These are phyloP conservation scores for Prunus mira DNA, from an alignment of 306 rosid species.

Conservation along the genomic window DNA sequence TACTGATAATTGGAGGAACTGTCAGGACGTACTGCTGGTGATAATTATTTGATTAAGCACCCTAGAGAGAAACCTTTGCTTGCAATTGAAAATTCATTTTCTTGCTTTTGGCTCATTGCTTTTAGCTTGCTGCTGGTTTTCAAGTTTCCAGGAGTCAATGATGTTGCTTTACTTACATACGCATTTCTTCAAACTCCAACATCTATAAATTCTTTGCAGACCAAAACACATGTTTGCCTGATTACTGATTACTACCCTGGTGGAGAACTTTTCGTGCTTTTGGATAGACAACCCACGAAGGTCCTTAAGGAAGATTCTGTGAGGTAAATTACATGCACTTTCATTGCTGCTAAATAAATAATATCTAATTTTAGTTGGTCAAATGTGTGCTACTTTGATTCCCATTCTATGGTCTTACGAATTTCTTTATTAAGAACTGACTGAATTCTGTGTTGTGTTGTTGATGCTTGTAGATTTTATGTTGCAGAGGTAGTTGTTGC, in stretches of 20 bases:
- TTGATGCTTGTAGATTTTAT: slow-evolving; percentile 59
- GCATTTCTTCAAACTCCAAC: neutral
- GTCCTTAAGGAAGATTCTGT: slow-evolving; percentile 84
- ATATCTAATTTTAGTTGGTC: neutral
- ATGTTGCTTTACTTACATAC: neutral
- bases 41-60: too few species aligned
- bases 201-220: slow-evolving; percentile 46
- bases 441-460: neutral
- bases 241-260: slow-evolving; percentile 93
- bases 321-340: slow-evolving; percentile 44
- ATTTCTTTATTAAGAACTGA: neutral
- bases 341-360: neutral
- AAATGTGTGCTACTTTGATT: neutral
- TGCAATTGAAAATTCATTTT: too few species aligned
- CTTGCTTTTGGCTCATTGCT: too few species aligned
- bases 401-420: neutral
- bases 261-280: slow-evolving; percentile 89
- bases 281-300: slow-evolving; percentile 84
- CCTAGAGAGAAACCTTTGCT: too few species aligned
- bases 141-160: too few species aligned
- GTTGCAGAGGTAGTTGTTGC: slow-evolving; percentile 85
- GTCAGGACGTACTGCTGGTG: too few species aligned
- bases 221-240: slow-evolving; percentile 92
- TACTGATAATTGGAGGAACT: neutral
- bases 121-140: too few species aligned